Conservation (phyloP, 768 basidiomycete species). For the Cyathus striatus region DNA sequence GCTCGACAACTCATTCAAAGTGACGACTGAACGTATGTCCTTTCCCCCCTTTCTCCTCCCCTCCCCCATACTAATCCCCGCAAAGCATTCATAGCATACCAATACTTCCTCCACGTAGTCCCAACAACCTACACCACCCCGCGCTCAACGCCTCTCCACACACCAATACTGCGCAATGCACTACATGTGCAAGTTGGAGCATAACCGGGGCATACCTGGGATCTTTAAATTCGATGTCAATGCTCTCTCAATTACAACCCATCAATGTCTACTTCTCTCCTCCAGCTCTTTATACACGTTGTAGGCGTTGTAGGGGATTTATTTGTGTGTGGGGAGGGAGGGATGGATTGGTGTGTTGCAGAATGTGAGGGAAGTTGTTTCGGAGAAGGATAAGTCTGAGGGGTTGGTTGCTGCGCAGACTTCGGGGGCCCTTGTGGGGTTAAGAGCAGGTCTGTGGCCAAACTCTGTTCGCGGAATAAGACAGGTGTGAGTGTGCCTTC, state of each 20-base stretch:
- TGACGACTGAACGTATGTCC: conserved; percentile 60
- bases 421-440: conserved; percentile 45
- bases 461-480: conserved; percentile 52
- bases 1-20: conserved; percentile 84
- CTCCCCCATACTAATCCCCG: conserved; percentile 2
- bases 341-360: too few relatives aligned
- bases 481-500: conserved; percentile 53
- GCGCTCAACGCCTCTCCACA: conserved; percentile 55
- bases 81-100: conserved; percentile 83
- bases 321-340: conserved; percentile 78
- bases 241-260: conserved; percentile 78
- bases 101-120: conserved; percentile 94
- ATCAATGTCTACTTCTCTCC: conserved; percentile 81
- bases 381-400: conserved; percentile 40
- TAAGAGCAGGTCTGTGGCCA: conserved; percentile 58
- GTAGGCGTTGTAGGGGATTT: conserved; percentile 94
- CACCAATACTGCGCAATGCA: conserved; percentile 95
- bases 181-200: conserved; percentile 71
- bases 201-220: conserved; percentile 79
- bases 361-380: conserved; percentile 63
- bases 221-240: conserved; percentile 99
- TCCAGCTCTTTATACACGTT: conserved; percentile 78
- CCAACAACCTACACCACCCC: conserved; percentile 90
- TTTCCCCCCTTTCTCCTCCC: too few relatives aligned
- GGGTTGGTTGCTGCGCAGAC: conserved; percentile 65